Base-by-base conservation (phyloP, 495 filamentous ascomycete species). In the Penicillium atrosanguineum region DNA sequence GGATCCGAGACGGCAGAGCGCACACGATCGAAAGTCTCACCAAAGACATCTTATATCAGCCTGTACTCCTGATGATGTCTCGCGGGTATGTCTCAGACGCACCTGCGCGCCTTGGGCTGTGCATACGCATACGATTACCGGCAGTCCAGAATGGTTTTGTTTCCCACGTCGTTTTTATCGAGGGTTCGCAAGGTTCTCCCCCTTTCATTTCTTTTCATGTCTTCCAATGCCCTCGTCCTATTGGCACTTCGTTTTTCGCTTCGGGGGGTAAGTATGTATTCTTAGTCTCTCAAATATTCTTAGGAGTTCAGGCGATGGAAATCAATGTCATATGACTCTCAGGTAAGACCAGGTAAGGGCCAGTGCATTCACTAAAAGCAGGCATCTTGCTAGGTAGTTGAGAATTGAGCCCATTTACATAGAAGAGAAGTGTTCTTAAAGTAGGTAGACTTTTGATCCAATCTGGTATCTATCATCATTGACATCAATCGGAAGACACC, bases 321-420 rank as follows among this genome's bases (percentile, higher is more conserved):
- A 56, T 53, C 48, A 55, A 34, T 14, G 31, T 11, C 31, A 34
- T 15, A 50, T 57, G 57, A 59, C 36, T 57, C 51, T 66, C 62
- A 83, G 80, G 81, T 86, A 83, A 85, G 81, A 81, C 80, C 79
- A 87, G 86, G 84, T 87, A 88, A 87, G 81, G 67, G 63, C 59
- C 68, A 67, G 56, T 57, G 54, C 60, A 66, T 67, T 64, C 52
- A 72, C 70, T 60, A 53, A 65, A 62, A 50, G 59, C 65, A 71
- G 59, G 56, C 51, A 61, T 63, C 52, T 65, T 64, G 48, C 61
- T 67, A 65, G 57, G 37, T 60, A 54, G 50, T 53, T 54, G 46
- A 61, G 62, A 67, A 59, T 61, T 48, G 53, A 63, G 57, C 62
- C 62, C 64, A 62, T 64, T 37, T 51, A 53, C n/a, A 28, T 26